Percentiles rank a stretch among this genome's conserved stretches.
Conservation (phyloP, 495 filamentous ascomycete species). For the Lepraria neglecta region DNA sequence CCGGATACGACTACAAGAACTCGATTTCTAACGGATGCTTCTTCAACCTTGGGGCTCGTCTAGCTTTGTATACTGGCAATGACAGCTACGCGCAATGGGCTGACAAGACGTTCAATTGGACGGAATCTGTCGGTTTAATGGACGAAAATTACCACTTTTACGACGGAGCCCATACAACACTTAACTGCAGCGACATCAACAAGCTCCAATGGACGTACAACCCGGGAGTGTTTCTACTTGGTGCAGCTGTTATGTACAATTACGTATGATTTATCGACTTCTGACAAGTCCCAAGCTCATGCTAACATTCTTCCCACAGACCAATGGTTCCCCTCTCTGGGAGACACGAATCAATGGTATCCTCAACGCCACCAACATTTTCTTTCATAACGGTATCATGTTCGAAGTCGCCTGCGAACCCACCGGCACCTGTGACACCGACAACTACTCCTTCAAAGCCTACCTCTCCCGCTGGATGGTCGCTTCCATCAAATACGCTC, state of each 20-base stretch:
- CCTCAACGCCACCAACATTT: slow-evolving; percentile 48
- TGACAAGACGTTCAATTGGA: slow-evolving; percentile 69
- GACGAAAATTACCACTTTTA: slow-evolving; percentile 53
- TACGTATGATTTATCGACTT: slow-evolving; percentile 40
- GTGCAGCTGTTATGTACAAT: slow-evolving; percentile 69
- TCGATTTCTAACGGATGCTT: slow-evolving; percentile 74
- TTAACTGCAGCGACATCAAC: slow-evolving; percentile 49
- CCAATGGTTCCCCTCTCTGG: slow-evolving; percentile 53
- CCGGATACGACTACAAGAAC: slow-evolving; percentile 78
- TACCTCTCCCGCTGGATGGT: slow-evolving; percentile 80
- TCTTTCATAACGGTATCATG: slow-evolving; percentile 58
- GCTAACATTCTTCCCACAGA: slow-evolving; percentile 36
- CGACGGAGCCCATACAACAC: slow-evolving; percentile 54
- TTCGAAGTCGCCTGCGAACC: slow-evolving; percentile 61
- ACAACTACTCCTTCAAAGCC: slow-evolving; percentile 80
- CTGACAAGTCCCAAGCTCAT: not conserved
- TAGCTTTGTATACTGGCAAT: slow-evolving; percentile 72
- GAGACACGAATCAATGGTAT: slow-evolving; percentile 52
- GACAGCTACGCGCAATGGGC: slow-evolving; percentile 74
- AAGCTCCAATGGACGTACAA: slow-evolving; percentile 60
- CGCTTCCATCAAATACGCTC: slow-evolving; percentile 61
- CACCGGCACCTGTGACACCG: slow-evolving; percentile 56
- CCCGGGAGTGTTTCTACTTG: slow-evolving; percentile 56
- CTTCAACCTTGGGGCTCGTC: slow-evolving; percentile 69
- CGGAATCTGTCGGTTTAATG: slow-evolving; percentile 55